Base-by-base conservation (phyloP, 495 filamentous ascomycete genomes). In the Polyplosphaeria fusca region DNA sequence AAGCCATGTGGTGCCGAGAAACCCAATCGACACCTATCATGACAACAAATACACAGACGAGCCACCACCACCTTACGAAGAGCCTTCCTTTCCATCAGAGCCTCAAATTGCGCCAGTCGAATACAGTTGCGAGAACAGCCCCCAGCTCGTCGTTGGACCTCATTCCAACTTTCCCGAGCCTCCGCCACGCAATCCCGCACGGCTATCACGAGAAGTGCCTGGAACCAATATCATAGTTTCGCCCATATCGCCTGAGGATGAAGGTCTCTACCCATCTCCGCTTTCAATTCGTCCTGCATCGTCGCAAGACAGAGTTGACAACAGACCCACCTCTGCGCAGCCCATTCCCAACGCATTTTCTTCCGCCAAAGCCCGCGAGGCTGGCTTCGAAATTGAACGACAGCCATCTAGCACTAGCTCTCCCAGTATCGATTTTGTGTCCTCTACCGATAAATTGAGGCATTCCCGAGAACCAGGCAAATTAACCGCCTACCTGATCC, bases 401-500 rank as follows among this genome's bases (percentile, higher is more conserved):
- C 26, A 7, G 18, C 18, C 23, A 9, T 54, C 54, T 5, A 50
- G 23, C n/a, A 50, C 18, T 28, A 50, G 58, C 32, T 5, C 46
- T 4, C 42, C 50, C 2, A 63, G 54, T 39, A 58, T 55, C 7
- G 37, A 16, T 20, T 19, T 58, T 5, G 2, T 55, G 19, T 9
- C 42, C 4, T 49, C 60, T 2, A 47, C 47, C 9, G 60, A 58
- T 5, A 28, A 49, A 1, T 42, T 63, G 19, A 61, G 61, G 14
- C 70, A 72, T 39, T 65, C 62, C 12, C 51, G 70, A 11, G 68
- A 72, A 35, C 63, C 70, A 7, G 67, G 72, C 12, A 70, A 68
- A 47, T 65, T 73, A 1, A 60, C 66, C 12, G 70, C 67, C n/a
- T 74, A 74, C 35, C 65, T 74, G 2, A 56, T 74, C n/a, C 72